Evolutionary conservation across 768 basidiomycete genomes (phyloP).

Genomic region (Termitomyces sp.): DNA sequence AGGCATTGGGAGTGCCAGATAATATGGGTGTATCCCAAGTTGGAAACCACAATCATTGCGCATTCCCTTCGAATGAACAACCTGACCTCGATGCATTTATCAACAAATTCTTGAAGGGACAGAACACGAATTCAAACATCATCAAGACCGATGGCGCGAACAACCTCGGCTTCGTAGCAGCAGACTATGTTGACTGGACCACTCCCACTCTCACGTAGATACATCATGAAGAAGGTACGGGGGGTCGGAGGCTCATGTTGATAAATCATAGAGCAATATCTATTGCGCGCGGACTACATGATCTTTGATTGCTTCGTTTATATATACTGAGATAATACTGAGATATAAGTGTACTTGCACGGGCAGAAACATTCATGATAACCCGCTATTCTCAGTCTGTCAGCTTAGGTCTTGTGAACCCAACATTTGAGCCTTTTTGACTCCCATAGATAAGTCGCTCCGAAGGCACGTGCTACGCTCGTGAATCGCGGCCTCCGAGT

Average conservation of each 20-base stretch:
- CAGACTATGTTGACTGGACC: constrained; percentile 49
- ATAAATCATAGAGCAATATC: background rate
- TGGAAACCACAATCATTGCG: constrained; percentile 53
- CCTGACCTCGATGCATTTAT: constrained; percentile 49
- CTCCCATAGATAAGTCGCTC: too few species aligned
- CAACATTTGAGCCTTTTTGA: too few species aligned
- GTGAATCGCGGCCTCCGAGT: too few species aligned
- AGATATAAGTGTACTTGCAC: background rate
- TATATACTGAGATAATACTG: too few species aligned
- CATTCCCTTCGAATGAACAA: constrained; percentile 46
- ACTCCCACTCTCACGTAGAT: constrained; percentile 33
- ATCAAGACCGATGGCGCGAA: constrained; percentile 40
- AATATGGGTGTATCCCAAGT: constrained; percentile 52
- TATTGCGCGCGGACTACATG: background rate
- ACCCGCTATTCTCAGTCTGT: too few species aligned
- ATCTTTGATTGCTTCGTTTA: too few species aligned
- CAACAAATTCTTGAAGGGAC: constrained; percentile 49
- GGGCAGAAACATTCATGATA: background rate
- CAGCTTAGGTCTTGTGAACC: too few species aligned
- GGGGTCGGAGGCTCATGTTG: background rate
- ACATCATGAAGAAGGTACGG: background rate
- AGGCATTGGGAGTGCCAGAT: constrained; percentile 44
- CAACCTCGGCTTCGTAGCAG: constrained; percentile 33
- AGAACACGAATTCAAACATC: constrained; percentile 44
- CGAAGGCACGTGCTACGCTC: background rate